Evolutionary conservation across 352 stramenopile genomes (phyloP).

Genomic region (Pythium apleroticum): DNA sequence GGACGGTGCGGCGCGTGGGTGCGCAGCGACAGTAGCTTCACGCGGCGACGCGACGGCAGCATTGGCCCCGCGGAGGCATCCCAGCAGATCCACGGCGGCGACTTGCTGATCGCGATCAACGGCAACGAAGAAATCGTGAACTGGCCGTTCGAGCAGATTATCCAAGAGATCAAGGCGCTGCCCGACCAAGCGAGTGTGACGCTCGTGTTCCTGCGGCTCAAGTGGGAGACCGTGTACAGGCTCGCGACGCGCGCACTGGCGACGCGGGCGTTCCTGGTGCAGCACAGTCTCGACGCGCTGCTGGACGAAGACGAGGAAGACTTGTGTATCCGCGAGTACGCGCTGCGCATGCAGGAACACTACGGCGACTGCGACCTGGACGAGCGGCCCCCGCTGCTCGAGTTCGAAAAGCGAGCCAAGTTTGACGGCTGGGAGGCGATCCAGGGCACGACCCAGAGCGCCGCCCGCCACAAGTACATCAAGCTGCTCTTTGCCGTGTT

Average conservation of each 20-base stretch:
- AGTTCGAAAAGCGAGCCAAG: slow-evolving; percentile 69
- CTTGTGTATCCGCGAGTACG: slow-evolving; percentile 73
- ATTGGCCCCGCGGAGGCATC: slow-evolving; percentile 65
- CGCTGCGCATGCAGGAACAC: slow-evolving; percentile 73
- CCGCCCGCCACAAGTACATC: slow-evolving; percentile 74
- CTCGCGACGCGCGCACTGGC: slow-evolving; percentile 53
- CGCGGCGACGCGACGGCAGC: slow-evolving; percentile 40
- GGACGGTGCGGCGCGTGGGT: slow-evolving; percentile 79
- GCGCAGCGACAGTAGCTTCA: slow-evolving; percentile 76
- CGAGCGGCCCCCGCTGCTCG: slow-evolving; percentile 55
- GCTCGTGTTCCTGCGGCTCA: slow-evolving; percentile 60
- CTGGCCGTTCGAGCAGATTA: slow-evolving; percentile 69
- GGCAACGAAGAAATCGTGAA: slow-evolving; percentile 51
- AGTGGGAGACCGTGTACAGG: slow-evolving; percentile 55
- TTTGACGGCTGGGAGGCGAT: slow-evolving; percentile 77
- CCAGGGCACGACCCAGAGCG: slow-evolving; percentile 37
- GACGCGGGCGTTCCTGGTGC: slow-evolving; percentile 44
- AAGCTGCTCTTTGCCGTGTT: slow-evolving; percentile 80
- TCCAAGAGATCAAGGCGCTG: slow-evolving; percentile 60
- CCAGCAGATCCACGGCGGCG: slow-evolving; percentile 54
- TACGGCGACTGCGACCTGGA: slow-evolving; percentile 67
- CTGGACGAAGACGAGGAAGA: slow-evolving; percentile 52
- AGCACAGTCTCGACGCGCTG: slow-evolving; percentile 45
- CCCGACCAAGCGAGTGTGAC: slow-evolving; percentile 39
- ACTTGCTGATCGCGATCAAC: slow-evolving; percentile 75